These are phyloP conservation scores for Umbelopsis ramanniana DNA, from an alignment of 192 early-diverging fungal species.

Conservation along the genomic window DNA sequence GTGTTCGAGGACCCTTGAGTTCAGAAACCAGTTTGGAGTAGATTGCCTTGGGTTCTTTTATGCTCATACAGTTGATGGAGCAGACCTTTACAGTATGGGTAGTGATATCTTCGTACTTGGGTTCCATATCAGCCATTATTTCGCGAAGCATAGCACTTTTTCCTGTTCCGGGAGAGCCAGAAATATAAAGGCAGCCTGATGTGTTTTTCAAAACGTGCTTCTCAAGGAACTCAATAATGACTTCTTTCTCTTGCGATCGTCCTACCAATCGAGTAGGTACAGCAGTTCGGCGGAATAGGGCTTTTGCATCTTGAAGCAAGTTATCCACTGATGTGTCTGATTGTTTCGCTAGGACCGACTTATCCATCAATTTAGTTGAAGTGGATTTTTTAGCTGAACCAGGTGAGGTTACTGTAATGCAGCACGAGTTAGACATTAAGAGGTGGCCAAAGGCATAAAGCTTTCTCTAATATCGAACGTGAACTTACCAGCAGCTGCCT, in stretches of 20 bases:
- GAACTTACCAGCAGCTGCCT: background rate
- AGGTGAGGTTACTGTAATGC: background rate
- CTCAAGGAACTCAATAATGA: constrained; percentile 56
- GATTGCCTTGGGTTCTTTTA: constrained; percentile 70
- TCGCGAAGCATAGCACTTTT: constrained; percentile 87
- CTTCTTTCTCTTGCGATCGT: constrained; percentile 58
- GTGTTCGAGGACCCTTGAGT: constrained; percentile 39
- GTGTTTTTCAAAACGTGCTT: constrained; percentile 51
- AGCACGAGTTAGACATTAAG: too few species aligned
- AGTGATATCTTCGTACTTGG: constrained; percentile 33
- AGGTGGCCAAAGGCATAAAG: too few species aligned
- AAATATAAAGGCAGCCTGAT: constrained; percentile 80
- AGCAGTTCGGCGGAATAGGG: constrained; percentile 63
- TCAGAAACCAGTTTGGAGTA: constrained; percentile 71
- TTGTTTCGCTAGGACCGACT: background rate
- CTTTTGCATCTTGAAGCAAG: constrained; percentile 63
- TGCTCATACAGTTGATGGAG: constrained; percentile 87
- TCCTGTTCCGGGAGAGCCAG: constrained; percentile 92
- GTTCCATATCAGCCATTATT: constrained; percentile 49
- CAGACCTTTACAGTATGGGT: constrained; percentile 59
- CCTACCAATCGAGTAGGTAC: constrained; percentile 69
- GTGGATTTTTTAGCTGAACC: background rate
- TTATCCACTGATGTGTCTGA: background rate
- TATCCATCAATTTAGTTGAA: background rate
- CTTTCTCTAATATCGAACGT: too few species aligned